Base-by-base conservation (phyloP, 202 grass and related monocot genomes). In the Bolboschoenoplectus hybrid region DNA sequence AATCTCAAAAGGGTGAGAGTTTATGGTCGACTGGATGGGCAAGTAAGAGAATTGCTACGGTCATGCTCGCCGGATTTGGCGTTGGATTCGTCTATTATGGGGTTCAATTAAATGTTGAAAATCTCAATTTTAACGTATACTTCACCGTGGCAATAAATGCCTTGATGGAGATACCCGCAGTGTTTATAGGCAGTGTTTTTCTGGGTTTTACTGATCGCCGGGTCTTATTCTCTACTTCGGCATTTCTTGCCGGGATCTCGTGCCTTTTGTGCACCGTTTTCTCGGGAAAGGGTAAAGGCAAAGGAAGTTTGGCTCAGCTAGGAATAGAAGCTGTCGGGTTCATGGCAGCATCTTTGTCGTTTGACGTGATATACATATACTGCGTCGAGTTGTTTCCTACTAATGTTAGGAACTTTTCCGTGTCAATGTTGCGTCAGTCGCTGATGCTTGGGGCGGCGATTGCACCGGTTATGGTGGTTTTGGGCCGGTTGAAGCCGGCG, bases 1-100 rank as follows among this genome's bases (percentile, higher is more conserved):
- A 38, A 34, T 16, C 19, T 36, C 55, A 38, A 6, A 83, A 74
- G 63, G 32, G 7, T 0, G 68, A 86, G 69, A 88, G 63, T 74
- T 88, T 91, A 74, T 88, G 83, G 89, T 91, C 89, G 2, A 26
- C 76, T 9, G 61, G 41, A 55, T 91, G 89, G 89, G 89, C 89
- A 16, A 61, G 39, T 3, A 74, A 39, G 51, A 65, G 89, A 67
- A 86, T 91, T 6, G 67, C 40, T 7, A 80, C 70, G 1, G 38
- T 88, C 49, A 91, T 91, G 86, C 56, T 81, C 1, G 82, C 86
- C 1, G 86, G 89, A 2, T 83, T 91, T 40, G 89, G 83, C 35
- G 67, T 91, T 3, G 86, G 89, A 7, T 91, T 91, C 65, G 89
- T 91, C 63, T 91, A 91, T 81, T 91, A 91, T 16, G 89, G 89